Conservation (phyloP, 306 rosid genomes). For the Sechiopsis laciniata region DNA sequence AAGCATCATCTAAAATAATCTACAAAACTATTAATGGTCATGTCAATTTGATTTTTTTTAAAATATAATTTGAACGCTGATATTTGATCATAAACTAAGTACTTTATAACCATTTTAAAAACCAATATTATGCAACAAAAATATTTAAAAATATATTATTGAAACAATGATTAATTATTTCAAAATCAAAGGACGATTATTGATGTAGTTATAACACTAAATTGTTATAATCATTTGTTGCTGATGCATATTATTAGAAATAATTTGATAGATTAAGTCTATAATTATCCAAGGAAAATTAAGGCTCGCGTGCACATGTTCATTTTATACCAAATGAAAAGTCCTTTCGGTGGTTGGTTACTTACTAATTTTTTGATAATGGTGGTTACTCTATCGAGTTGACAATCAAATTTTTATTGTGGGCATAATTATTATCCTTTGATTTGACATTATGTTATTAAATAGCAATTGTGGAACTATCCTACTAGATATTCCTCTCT, state of each 20-base stretch:
- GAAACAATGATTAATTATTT: not conserved
- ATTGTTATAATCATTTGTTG: constrained; percentile 1
- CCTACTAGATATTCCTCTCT: constrained; percentile 16
- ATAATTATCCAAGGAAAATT: constrained; percentile 46
- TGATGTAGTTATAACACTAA: not conserved
- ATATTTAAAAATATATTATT: not conserved
- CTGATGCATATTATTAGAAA: constrained; percentile 21
- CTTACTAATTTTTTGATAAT: no score
- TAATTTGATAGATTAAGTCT: constrained; percentile 28
- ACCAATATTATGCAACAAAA: not conserved
- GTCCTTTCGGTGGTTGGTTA: not conserved
- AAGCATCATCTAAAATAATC: not conserved
- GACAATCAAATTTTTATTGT: constrained; percentile 34
- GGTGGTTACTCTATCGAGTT: constrained; percentile 27
- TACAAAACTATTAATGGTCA: not conserved
- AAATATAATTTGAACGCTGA: no score
- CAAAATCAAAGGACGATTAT: not conserved
- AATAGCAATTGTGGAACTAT: constrained; percentile 17
- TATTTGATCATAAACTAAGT: not conserved
- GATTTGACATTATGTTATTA: constrained; percentile 28
- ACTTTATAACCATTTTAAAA: not conserved
- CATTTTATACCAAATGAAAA: constrained; percentile 13
- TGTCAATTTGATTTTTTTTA: no score
- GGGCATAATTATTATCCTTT: constrained; percentile 28
- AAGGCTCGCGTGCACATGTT: constrained; percentile 49